Evolutionary conservation across 1,139 yeast species (phyloP).

Genomic region (Geotrichum cucujoidarum): DNA sequence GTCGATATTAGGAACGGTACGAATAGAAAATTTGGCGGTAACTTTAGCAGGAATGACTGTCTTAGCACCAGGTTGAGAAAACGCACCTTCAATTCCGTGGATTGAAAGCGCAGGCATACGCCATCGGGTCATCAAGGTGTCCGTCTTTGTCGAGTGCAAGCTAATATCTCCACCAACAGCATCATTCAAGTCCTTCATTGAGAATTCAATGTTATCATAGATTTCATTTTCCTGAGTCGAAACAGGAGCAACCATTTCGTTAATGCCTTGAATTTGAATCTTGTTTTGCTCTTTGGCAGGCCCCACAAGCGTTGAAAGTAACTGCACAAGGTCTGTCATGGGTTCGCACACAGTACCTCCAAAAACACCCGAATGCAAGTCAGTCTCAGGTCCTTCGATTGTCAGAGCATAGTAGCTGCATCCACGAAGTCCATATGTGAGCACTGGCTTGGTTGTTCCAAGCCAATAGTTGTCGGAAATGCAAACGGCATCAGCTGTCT

Average conservation of each 20-base stretch:
- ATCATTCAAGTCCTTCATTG: conserved; percentile 73
- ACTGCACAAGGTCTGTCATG: conserved; percentile 82
- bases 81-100: conserved; percentile 98
- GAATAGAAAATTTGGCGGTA: conserved; percentile 86
- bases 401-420: conserved; percentile 84
- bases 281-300: conserved; percentile 65
- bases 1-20: conserved; percentile 94
- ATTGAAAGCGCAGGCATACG: conserved; percentile 92
- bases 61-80: conserved; percentile 90
- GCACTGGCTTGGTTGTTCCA: conserved; percentile 92
- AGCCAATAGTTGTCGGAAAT: conserved; percentile 98
- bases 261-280: conserved; percentile 79
- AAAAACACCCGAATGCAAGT: conserved; percentile 93
- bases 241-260: conserved; percentile 91
- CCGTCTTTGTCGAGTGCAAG: conserved; percentile 68
- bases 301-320: conserved; percentile 65
- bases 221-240: conserved; percentile 68
- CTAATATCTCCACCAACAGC: conserved; percentile 86
- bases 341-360: conserved; percentile 98
- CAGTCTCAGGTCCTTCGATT: conserved; percentile 90
- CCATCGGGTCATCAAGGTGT: conserved; percentile 92
- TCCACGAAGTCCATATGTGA: conserved; percentile 97
- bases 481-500: conserved; percentile 87
- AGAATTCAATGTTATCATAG: conserved; percentile 81
- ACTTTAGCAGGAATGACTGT: conserved; percentile 97